Evolutionary conservation across 768 basidiomycete species (phyloP).

Genomic region (Boletus huronensis): DNA sequence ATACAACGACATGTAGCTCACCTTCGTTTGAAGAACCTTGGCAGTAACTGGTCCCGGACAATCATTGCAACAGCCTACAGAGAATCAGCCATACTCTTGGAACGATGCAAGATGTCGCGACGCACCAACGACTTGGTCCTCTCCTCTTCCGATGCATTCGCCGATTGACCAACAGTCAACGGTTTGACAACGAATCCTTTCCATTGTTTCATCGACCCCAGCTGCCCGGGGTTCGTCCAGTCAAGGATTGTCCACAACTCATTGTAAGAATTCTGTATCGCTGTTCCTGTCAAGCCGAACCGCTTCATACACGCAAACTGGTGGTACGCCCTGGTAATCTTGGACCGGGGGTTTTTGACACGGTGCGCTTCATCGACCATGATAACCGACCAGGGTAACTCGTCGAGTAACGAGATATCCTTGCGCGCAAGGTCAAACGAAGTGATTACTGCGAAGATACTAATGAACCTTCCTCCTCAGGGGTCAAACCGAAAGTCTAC

Average conservation of each 20-base stretch:
- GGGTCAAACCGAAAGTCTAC: not conserved
- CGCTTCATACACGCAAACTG: constrained; percentile 63
- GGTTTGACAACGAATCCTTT: constrained; percentile 66
- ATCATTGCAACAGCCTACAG: constrained; percentile 54
- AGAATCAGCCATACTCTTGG: not conserved
- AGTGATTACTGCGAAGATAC: constrained; percentile 58
- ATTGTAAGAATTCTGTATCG: constrained; percentile 82
- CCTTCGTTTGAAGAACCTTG: constrained; percentile 82
- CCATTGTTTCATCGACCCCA: constrained; percentile 80
- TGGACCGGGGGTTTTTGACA: constrained; percentile 74
- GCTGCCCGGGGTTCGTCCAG: constrained; percentile 81
- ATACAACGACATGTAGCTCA: constrained; percentile 21
- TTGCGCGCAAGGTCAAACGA: constrained; percentile 72
- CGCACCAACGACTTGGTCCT: constrained; percentile 51
- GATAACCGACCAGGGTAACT: constrained; percentile 67
- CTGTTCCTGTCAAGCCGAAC: constrained; percentile 85
- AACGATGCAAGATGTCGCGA: not conserved
- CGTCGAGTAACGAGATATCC: constrained; percentile 66
- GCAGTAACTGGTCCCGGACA: constrained; percentile 67
- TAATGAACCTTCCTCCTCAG: not conserved
- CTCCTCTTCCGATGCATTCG: constrained; percentile 60
- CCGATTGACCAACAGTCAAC: constrained; percentile 63
- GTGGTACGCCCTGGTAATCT: constrained; percentile 66
- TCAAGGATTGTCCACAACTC: constrained; percentile 92
- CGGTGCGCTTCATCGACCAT: constrained; percentile 90